These are phyloP conservation scores for sunflower (Helianthus annuus) DNA, from an alignment of 129 eudicot species.

Conservation along the genomic window DNA sequence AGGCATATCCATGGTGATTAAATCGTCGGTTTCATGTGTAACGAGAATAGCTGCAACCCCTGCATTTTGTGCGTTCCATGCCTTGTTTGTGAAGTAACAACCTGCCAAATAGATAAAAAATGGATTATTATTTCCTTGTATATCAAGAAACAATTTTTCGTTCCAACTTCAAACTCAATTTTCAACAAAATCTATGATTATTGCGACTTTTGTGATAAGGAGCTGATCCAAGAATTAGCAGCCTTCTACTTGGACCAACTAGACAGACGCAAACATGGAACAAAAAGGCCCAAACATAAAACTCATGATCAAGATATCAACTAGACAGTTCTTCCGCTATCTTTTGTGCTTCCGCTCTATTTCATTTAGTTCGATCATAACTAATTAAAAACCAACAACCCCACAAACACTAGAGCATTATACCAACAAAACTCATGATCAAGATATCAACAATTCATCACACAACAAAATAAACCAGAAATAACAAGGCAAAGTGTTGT, in stretches of 20 bases:
- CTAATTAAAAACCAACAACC: background rate
- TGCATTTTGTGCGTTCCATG: slow-evolving; percentile 86
- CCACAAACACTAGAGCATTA: background rate
- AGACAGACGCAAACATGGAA: too few species aligned
- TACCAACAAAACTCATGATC: slow-evolving; percentile 5
- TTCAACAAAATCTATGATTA: background rate
- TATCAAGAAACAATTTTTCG: background rate
- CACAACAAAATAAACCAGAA: background rate
- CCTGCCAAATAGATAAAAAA: slow-evolving; percentile 39
- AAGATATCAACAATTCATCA: background rate
- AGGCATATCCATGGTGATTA: slow-evolving; percentile 84
- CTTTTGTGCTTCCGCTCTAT: too few species aligned
- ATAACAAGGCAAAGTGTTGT: slow-evolving; percentile 1
- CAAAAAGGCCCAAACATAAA: too few species aligned
- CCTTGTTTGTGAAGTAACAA: slow-evolving; percentile 73
- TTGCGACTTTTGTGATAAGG: too few species aligned
- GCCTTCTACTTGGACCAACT: too few species aligned
- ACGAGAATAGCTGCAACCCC: slow-evolving; percentile 86
- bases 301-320: too few species aligned
- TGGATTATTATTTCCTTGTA: background rate
- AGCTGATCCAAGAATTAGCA: too few species aligned
- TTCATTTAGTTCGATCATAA: background rate
- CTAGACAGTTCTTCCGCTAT: too few species aligned
- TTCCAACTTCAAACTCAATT: background rate
- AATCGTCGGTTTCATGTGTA: slow-evolving; percentile 65